Evolutionary conservation across 257 asterid genomes (phyloP).

Genomic region (Ligustrum vulgare): DNA sequence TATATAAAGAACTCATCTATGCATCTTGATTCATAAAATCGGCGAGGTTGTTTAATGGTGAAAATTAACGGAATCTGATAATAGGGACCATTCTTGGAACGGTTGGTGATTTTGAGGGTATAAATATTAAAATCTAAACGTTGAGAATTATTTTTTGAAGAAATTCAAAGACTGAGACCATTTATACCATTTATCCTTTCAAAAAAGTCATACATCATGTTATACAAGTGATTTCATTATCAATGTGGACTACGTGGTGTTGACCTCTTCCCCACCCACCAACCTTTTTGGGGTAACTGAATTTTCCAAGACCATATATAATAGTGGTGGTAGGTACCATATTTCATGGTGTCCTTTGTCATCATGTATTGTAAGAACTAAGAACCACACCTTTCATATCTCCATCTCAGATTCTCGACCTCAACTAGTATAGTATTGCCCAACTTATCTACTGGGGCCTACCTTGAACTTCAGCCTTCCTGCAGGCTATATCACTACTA

Average conservation of each 20-base stretch:
- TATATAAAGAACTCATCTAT: too few relatives aligned
- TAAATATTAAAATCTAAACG: too few relatives aligned
- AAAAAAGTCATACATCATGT: neutral
- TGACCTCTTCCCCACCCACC: neutral
- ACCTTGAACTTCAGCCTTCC: neutral
- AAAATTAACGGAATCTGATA: too few relatives aligned
- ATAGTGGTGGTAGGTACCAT: slow-evolving; percentile 1
- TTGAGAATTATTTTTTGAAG: too few relatives aligned
- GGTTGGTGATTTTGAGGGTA: too few relatives aligned
- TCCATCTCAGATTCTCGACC: neutral
- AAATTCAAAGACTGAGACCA: too few relatives aligned
- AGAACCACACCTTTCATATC: neutral
- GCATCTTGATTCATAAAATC: too few relatives aligned
- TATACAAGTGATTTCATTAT: neutral
- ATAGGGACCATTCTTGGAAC: too few relatives aligned
- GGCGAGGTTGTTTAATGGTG: too few relatives aligned
- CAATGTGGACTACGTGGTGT: neutral
- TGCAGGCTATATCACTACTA: neutral
- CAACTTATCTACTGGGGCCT: neutral
- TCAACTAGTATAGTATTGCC: too few relatives aligned
- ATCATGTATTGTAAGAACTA: too few relatives aligned
- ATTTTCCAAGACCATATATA: neutral
- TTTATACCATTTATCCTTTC: too few relatives aligned
- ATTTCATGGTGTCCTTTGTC: neutral
- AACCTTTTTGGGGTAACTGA: neutral